These are phyloP conservation scores for Paralagenidium karlingii DNA, from an alignment of 352 stramenopile species.

Conservation along the genomic window DNA sequence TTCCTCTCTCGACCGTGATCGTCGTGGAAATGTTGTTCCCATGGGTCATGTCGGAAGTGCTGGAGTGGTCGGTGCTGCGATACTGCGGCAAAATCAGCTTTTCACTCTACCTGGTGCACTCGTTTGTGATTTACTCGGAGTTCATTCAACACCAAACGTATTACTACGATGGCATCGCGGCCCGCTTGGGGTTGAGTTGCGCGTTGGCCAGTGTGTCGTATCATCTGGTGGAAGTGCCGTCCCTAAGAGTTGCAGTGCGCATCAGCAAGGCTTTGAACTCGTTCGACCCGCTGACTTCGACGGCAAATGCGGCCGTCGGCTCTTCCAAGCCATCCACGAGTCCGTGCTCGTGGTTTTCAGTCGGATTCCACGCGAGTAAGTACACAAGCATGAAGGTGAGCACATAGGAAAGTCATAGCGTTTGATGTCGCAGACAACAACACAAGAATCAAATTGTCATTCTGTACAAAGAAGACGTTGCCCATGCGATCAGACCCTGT, in stretches of 20 bases:
- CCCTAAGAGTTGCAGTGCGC: conserved; percentile 18
- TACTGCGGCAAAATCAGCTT: conserved; percentile 26
- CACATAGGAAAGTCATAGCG: too few relatives aligned
- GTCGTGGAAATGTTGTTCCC: conserved; percentile 22
- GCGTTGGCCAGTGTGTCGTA: conserved; percentile 22
- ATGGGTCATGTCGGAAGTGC: conserved; percentile 7
- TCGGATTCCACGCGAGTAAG: too few relatives aligned
- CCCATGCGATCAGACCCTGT: too few relatives aligned
- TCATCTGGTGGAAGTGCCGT: conserved; percentile 27
- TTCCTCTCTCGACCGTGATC: conserved; percentile 11
- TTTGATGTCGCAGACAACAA: too few relatives aligned
- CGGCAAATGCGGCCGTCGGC: too few relatives aligned
- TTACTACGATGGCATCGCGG: conserved; percentile 22
- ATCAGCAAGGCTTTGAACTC: conserved; percentile 13
- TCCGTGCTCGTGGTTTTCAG: too few relatives aligned
- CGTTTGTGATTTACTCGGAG: conserved; percentile 18
- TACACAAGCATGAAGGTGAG: too few relatives aligned
- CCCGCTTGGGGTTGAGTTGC: conserved; percentile 11
- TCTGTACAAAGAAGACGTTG: too few relatives aligned
- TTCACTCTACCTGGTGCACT: conserved; percentile 29
- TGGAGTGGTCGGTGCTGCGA: conserved; percentile 18
- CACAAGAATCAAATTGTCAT: too few relatives aligned
- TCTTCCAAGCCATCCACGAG: too few relatives aligned
- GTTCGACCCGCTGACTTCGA: too few relatives aligned
- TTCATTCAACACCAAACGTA: conserved; percentile 10